phyloP scores from a whole-genome alignment of 768 basidiomycete genomes.

The Mrakia frigida region DNA sequence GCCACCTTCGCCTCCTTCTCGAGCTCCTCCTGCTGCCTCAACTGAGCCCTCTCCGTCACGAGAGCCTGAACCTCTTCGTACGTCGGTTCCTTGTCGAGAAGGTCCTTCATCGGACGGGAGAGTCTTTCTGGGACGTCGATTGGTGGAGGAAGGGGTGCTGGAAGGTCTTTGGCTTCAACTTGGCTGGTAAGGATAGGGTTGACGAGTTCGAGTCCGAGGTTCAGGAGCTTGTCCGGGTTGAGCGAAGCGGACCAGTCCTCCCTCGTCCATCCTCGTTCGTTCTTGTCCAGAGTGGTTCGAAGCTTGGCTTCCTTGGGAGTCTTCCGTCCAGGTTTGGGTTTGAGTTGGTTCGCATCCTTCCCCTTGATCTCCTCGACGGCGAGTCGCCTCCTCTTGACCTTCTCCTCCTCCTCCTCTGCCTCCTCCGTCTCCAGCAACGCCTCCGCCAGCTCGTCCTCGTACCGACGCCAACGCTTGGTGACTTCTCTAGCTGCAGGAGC shows the following conservation, averaged over 20 bases:
- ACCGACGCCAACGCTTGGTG: conserved; percentile 16
- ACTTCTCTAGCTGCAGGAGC: conserved; percentile 20
- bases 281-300: neutral
- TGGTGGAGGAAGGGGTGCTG: neutral
- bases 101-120: neutral
- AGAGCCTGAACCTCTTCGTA: conserved; percentile 3
- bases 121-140: neutral
- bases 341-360: neutral
- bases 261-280: neutral
- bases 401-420: neutral
- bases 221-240: neutral
- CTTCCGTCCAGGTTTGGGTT: neutral
- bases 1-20: neutral
- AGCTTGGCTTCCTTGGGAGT: neutral
- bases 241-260: conserved; percentile 1
- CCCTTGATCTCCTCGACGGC: neutral
- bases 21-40: neutral
- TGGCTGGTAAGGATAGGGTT: neutral
- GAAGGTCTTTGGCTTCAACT: neutral
- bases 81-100: neutral
- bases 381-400: neutral
- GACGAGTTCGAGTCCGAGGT: conserved; percentile 2
- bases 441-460: conserved; percentile 25
- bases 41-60: neutral
- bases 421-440: neutral